Conservation (phyloP, 495 filamentous ascomycete genomes). For the Hypoxylon rickii region DNA sequence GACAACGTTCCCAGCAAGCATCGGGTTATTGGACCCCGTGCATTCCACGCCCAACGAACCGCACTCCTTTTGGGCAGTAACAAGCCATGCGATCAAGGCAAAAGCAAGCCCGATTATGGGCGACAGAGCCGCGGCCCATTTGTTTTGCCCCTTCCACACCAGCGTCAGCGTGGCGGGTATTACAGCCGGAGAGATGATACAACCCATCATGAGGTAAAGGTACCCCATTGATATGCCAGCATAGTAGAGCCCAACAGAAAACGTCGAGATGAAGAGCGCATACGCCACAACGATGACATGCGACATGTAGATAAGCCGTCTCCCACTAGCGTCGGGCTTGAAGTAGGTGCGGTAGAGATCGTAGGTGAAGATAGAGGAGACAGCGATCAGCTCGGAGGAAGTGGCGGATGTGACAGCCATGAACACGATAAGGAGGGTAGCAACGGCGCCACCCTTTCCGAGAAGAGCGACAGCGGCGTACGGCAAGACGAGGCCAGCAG, state of each 20-base stretch:
- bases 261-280: slow-evolving; percentile 81
- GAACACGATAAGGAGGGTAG: slow-evolving; percentile 85
- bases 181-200: slow-evolving; percentile 85
- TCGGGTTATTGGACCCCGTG: slow-evolving; percentile 83
- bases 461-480: slow-evolving; percentile 88
- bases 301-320: slow-evolving; percentile 82
- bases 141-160: slow-evolving; percentile 83
- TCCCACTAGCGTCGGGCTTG: slow-evolving; percentile 68
- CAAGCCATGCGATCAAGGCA: slow-evolving; percentile 86
- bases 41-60: slow-evolving; percentile 73
- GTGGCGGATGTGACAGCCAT: slow-evolving; percentile 94
- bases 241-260: slow-evolving; percentile 80
- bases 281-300: slow-evolving; percentile 78
- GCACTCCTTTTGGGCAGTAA: slow-evolving; percentile 79
- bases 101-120: slow-evolving; percentile 78
- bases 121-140: slow-evolving; percentile 73
- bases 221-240: slow-evolving; percentile 61
- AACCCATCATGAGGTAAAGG: slow-evolving; percentile 84
- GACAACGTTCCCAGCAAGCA: slow-evolving; percentile 81
- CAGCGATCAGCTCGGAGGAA: slow-evolving; percentile 89
- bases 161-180: slow-evolving; percentile 81
- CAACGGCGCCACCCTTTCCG: slow-evolving; percentile 84
- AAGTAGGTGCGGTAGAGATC: slow-evolving; percentile 81
- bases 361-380: slow-evolving; percentile 91
- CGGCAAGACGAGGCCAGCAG: slow-evolving; percentile 84